Base-by-base conservation (phyloP, 2,329 filamentous ascomycete genomes). In the Lecanosticta acicola region DNA sequence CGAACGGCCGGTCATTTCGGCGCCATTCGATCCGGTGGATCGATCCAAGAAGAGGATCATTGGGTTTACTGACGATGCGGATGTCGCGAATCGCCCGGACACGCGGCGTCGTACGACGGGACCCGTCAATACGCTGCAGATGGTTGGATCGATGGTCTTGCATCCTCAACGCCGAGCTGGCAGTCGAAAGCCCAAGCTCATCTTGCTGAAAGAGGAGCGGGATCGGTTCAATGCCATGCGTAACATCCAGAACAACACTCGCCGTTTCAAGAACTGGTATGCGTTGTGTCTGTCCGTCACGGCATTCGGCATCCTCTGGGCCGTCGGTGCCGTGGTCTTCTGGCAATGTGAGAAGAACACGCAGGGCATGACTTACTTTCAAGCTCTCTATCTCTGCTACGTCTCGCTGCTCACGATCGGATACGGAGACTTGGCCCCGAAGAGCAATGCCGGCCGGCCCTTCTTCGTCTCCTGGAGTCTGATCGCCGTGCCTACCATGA, bases 391-490 rank as follows among this genome's bases (percentile, higher is more conserved):
- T 67, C 94, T 95, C 62, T 82, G 83, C 55, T 96, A 93, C 64
- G 81, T 88, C 26, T 84, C 83, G 2, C 77, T 95, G 18, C 74
- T 89, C 1, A 95, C 90, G 0, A 86, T 95, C 32, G 90, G 90
- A 1, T 95, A 94, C 57, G 90, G 90, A 3, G 88, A 94, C 54
- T 66, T 84, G 3, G 80, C 82, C 1, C 88, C 88, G 0, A 72
- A 81, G n/a, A 86, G 83, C 1, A 90, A 89, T 53, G 77, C 82
- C 0, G 87, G 86, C 1, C 83, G 86, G 44, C 80, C 86, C 0
- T 94, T 95, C 64, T 96, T 94, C 59, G 86, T 96, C n/a, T 83
- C 95, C 45, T 96, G 90, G 90, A 87, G 83, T 11, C 66, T 96
- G 1, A 76, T 95, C 19, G 88, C 89, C 0, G 75, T 95, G 2